Percentiles rank a stretch among this genome's conserved stretches.
Conservation (phyloP, 805 yeast genomes). For the Metschnikowia gruessii region DNA sequence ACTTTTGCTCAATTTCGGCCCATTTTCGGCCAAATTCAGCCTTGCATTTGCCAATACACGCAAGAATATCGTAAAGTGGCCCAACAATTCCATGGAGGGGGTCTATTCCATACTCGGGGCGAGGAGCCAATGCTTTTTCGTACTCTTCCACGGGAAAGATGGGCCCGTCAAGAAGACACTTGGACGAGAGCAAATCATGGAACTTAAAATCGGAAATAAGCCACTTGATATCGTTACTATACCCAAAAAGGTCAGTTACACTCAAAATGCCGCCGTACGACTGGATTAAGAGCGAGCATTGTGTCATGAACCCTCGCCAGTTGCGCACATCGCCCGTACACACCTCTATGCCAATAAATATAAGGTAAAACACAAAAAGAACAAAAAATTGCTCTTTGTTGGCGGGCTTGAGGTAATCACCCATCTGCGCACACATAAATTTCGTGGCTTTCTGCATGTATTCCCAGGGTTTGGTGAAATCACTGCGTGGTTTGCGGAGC, state of each 20-base stretch:
- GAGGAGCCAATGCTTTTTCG: slow-evolving; percentile 13
- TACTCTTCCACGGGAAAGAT: slow-evolving; percentile 17
- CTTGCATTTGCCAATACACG: slow-evolving; percentile 15
- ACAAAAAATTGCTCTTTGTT: slow-evolving; percentile 16
- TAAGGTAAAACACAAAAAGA: slow-evolving; percentile 20
- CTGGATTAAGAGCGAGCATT: slow-evolving; percentile 16
- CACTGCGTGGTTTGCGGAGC: slow-evolving; percentile 14
- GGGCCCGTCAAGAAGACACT: slow-evolving; percentile 19
- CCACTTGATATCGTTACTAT: slow-evolving; percentile 23
- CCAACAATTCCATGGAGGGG: slow-evolving; percentile 20
- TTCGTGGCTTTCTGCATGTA: slow-evolving; percentile 23
- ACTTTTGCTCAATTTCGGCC: slow-evolving; percentile 1
- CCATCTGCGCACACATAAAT: slow-evolving; percentile 18
- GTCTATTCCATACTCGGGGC: slow-evolving; percentile 19
- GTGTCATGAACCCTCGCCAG: slow-evolving; percentile 20
- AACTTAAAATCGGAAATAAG: slow-evolving; percentile 21
- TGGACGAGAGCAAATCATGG: slow-evolving; percentile 22
- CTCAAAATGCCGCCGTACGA: slow-evolving; percentile 17
- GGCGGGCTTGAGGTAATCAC: slow-evolving; percentile 14
- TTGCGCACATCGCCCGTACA: slow-evolving; percentile 23
- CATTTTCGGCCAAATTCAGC: slow-evolving; percentile 11
- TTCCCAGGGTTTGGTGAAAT: slow-evolving; percentile 20
- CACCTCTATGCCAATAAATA: slow-evolving; percentile 22
- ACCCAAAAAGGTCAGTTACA: slow-evolving; percentile 13
- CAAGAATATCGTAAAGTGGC: slow-evolving; percentile 18